Evolutionary conservation across 164 flowering plant species (phyloP).

Genomic region (Vitis cinerea): DNA sequence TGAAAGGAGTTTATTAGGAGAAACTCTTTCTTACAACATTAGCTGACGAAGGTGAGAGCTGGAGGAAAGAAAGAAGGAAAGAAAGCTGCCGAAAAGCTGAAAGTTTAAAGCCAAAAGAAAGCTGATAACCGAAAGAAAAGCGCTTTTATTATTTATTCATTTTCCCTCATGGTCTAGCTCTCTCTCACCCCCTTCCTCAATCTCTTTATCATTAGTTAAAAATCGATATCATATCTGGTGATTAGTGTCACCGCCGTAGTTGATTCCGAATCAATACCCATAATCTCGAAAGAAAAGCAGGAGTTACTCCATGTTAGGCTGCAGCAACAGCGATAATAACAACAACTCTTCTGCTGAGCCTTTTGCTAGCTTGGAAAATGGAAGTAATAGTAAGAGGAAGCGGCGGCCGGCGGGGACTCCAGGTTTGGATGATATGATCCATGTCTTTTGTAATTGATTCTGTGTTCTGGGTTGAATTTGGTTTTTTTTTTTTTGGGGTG

Average conservation of each 20-base stretch:
- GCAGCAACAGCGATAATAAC: constrained; percentile 5
- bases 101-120: constrained; percentile 25
- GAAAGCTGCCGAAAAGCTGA: constrained; percentile 15
- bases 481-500: neutral
- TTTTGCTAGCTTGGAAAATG: constrained; percentile 45
- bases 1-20: constrained; percentile 16
- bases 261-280: no score
- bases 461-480: no score
- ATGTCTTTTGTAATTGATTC: neutral
- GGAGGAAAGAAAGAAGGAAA: constrained; percentile 23
- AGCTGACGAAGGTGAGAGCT: constrained; percentile 26
- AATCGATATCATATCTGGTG: no score
- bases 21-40: constrained; percentile 7
- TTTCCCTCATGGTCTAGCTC: neutral
- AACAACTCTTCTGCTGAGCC: constrained; percentile 33
- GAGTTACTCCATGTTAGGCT: constrained; percentile 38
- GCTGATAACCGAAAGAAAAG: constrained; percentile 21
- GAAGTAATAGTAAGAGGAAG: constrained; percentile 52
- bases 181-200: neutral
- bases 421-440: constrained; percentile 29
- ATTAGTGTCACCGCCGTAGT: no score
- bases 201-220: constrained; percentile 2
- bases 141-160: constrained; percentile 15
- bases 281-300: neutral
- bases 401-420: constrained; percentile 83